Base-by-base conservation (phyloP, 352 stramenopile genomes). In the Phytophthora citrophthora region DNA sequence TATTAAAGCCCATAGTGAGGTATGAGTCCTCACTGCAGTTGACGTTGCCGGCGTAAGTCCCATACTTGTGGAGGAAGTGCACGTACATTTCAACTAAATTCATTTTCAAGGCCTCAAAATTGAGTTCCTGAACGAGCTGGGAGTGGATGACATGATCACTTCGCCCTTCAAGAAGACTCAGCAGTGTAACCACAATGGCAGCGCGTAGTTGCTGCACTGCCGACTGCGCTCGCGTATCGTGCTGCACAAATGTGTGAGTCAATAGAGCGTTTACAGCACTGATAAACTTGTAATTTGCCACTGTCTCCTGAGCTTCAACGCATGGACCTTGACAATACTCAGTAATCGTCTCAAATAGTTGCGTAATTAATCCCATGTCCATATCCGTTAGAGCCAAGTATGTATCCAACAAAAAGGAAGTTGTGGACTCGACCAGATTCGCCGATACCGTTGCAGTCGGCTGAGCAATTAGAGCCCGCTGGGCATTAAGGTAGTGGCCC, bases 261-360 rank as follows among this genome's bases (percentile, higher is more conserved):
- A 93, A 54, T 4, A 93, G 49, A 5, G 83, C 76, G 51, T 93
- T 93, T 16, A 91, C 82, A 13, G 76, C 75, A 52, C 80, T 88
- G 45, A 93, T 79, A 59, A 93, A 90, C 47, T 86, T 87, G 67
- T 88, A 91, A 43, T 89, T 91, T 0, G 81, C 80, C 4, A 91
- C 82, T 5, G 80, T 90, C 48, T 87, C 71, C 57, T 93, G 84
- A 0, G 84, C 82, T 78, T 90, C 84, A 10, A 77, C 55, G 40
- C 84, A 93, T 1, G 80, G 84, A 5, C 84, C 84, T 61, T 93
- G 84, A n/a, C 84, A 93, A 53, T 88, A 90, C 52, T 93, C 84
- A 2, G 82, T 83, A 26, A 93, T 86, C 5, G 84, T 91, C 38
- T 90, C 81, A 54, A 93, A 90, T 2, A 93, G 32, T 55, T 93